Base-by-base conservation (phyloP, 495 filamentous ascomycete species). In the Tuber magnatum region DNA sequence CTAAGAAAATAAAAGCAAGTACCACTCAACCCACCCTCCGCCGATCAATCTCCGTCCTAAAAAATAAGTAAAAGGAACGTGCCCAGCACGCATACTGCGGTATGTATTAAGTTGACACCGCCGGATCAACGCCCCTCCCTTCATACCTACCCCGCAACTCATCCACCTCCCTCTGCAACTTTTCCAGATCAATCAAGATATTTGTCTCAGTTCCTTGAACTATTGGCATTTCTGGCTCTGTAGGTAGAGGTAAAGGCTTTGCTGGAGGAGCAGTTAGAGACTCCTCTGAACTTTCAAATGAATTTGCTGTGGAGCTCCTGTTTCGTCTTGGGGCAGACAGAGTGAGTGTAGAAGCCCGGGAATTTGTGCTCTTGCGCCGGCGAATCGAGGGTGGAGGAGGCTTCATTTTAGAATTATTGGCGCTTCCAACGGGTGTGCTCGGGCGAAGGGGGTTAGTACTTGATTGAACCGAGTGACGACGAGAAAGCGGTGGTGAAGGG, bases 171-270 rank as follows among this genome's bases (percentile, higher is more conserved):
- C 77, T 81, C 32, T 83, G 75, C 42, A 79, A 68, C 39, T 75
- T 80, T 38, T 82, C 80, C 2, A 82, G 69, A 40, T 84, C 80
- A 12, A 76, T 74, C 28, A 84, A 65, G 28, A 84, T 80, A 69
- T 83, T 80, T 35, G 56, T 70, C 72, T 82, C 77, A 1, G 42
- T 68, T 44, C 76, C 73, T 40, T 38, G 56, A 65, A 32, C 28
- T 3, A 56, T 51, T 56, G 18, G n/a, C 40, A 42, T 42, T 44
- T 41, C 44, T 24, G 40, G 40, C 9, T 73, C 79, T 35, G 76
- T 38, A 71, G 56, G 18, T n/a, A 71, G 48, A 40, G 42, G 43
- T 22, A 43, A 48, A n/a, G 73, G 38, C 38, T 71, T 24, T 24
- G n/a, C 69, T 43, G 35, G 39, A 22, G 44, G 28, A 24, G n/a